These are phyloP conservation scores for Pseudopediastrum boryanum DNA, from an alignment of 139 green algal species.

Conservation along the genomic window DNA sequence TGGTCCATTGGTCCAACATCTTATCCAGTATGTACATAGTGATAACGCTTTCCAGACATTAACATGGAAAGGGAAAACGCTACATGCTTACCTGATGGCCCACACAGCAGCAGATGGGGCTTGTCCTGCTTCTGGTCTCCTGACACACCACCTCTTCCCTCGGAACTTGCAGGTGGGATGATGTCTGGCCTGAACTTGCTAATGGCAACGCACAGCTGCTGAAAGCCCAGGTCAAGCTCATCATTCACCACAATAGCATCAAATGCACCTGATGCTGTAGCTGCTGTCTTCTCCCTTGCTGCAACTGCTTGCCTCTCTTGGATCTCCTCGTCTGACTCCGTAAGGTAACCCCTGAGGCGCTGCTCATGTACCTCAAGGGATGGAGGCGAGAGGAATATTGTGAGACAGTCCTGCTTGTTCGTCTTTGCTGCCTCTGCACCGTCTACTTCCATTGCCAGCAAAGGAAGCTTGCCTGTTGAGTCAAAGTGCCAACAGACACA, in stretches of 20 bases:
- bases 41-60: too few species aligned
- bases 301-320: conserved; percentile 37
- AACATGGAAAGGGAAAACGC: too few species aligned
- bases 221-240: conserved; percentile 44
- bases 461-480: conserved; percentile 56
- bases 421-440: conserved; percentile 46
- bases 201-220: conserved; percentile 56
- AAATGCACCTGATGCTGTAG: conserved; percentile 1
- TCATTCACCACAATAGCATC: conserved; percentile 56
- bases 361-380: conserved; percentile 51
- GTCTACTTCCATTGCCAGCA: conserved; percentile 67
- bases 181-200: conserved; percentile 59
- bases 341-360: conserved; percentile 43
- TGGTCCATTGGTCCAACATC: too few species aligned
- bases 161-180: conserved; percentile 45
- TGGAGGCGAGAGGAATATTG: conserved; percentile 68
- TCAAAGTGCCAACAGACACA: too few species aligned
- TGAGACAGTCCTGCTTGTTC: conserved; percentile 63
- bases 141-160: too few species aligned
- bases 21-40: too few species aligned
- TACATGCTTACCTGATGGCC: too few species aligned
- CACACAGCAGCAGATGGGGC: conserved; percentile 12
- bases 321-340: conserved; percentile 61
- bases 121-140: too few species aligned
- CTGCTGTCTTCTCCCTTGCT: conserved; percentile 17